phyloP scores from a whole-genome alignment of 257 asterid genomes.

The Solanum pennellii region DNA sequence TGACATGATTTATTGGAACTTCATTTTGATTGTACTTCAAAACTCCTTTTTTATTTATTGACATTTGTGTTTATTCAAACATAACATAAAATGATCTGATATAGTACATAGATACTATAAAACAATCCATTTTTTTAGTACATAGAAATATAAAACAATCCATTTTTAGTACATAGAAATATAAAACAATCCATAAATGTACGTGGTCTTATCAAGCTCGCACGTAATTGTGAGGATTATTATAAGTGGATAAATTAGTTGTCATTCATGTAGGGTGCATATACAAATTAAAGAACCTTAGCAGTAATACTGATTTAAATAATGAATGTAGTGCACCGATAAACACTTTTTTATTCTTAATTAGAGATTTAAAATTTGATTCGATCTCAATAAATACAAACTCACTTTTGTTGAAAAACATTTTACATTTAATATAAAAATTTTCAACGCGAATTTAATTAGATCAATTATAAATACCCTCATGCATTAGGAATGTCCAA shows the following conservation, averaged over 20 bases:
- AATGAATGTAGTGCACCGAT: background rate
- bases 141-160: background rate
- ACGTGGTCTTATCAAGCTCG: background rate
- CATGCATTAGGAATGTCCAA: background rate
- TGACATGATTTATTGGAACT: too few relatives aligned
- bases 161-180: background rate
- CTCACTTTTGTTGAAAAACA: fast-evolving
- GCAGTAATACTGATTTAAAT: background rate
- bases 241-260: background rate
- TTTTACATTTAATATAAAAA: background rate
- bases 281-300: background rate
- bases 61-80: background rate
- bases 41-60: background rate
- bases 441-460: background rate
- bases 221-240: background rate
- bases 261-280: background rate
- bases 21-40: background rate
- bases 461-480: background rate
- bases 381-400: background rate
- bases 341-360: background rate
- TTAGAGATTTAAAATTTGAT: background rate
- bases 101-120: background rate
- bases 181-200: too few relatives aligned
- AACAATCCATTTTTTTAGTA: background rate
- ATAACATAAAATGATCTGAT: background rate